Evolutionary conservation across 2,329 filamentous ascomycete genomes (phyloP), one percentile per base, ranked within the genome.

Genomic region (Fusarium praegraminearum): DNA sequence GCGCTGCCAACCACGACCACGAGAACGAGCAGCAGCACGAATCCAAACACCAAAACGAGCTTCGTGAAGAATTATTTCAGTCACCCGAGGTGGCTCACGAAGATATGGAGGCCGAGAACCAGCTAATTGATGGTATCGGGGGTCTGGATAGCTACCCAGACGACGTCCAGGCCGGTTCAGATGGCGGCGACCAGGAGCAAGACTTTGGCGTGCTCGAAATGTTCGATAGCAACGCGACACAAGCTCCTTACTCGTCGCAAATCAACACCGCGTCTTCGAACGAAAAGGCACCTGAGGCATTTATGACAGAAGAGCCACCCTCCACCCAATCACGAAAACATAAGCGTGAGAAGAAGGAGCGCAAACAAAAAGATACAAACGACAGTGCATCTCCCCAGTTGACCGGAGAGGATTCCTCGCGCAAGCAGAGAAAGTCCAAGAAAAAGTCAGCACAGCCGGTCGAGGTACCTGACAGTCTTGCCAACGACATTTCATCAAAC

Each of bases 201-300:
- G 77, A 80, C 52, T 80, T 80, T 58, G 79, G 78, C 24, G 57
- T 76, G 26, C 75, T 81, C 52, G 77, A 80, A 49, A 78, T 81
- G 73, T 81, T 81, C 55, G 78, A 80, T 62, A 81, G 79, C 72
- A 80, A 79, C 66, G 67, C 76, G 49, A 70, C 75, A 45, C 70
- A 75, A 43, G 68, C 70, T 16, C 74, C 77, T n/a, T 77, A 76
- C 49, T 75, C 77, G 9, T 77, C 78, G 9, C 76, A 77, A 53
- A 41, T 69, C 10, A 59, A 72, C 30, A 53, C 61, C 24, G 41
- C 57, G 26, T 32, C 66, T 10, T 67, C 67, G 22, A 65, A 65
- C 43, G 63, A 62, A 33, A 72, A 67, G 30, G 77, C 71, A 13
- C 75, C 77, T 28, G 76, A 78, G 54, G 74, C 76, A n/a, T 49